Conservation (phyloP, 805 yeast genomes). For the Kodamaea restingae region DNA sequence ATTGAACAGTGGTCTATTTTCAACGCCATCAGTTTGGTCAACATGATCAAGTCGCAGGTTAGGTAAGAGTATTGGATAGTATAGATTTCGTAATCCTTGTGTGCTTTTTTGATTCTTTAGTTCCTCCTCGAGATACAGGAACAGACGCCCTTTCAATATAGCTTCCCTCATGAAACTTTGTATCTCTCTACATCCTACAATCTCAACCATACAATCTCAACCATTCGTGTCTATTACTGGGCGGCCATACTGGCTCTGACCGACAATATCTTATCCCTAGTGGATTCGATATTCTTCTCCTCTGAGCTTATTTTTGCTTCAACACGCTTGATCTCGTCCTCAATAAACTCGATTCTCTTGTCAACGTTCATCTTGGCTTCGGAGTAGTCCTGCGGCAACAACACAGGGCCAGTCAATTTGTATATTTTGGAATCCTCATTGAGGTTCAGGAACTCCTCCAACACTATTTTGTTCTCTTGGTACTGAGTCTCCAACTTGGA, state of each 20-base stretch:
- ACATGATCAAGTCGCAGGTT: constrained; percentile 59
- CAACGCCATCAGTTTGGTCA: constrained; percentile 58
- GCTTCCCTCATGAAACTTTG: no score
- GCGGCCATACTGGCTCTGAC: constrained; percentile 35
- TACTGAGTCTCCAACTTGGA: constrained; percentile 88
- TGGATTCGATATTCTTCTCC: constrained; percentile 50
- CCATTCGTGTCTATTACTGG: background rate
- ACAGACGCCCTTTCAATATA: no score
- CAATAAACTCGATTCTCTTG: constrained; percentile 86
- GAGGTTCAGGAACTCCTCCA: constrained; percentile 66
- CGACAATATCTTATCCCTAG: constrained; percentile 52
- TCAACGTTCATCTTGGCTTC: constrained; percentile 84
- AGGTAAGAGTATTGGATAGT: constrained; percentile 38
- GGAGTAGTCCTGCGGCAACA: constrained; percentile 78
- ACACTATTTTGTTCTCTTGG: constrained; percentile 90
- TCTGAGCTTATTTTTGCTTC: constrained; percentile 57
- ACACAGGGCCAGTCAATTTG: constrained; percentile 88
- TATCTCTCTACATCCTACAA: background rate
- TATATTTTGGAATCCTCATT: constrained; percentile 72
- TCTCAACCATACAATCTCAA: background rate
- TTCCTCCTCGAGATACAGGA: no score
- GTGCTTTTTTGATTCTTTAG: no score
- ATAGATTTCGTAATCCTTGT: no score
- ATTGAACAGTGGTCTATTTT: constrained; percentile 76
- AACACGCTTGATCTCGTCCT: constrained; percentile 67